Evolutionary conservation across 306 rosid species (phyloP).

Genomic region (Fragaria vesca): DNA sequence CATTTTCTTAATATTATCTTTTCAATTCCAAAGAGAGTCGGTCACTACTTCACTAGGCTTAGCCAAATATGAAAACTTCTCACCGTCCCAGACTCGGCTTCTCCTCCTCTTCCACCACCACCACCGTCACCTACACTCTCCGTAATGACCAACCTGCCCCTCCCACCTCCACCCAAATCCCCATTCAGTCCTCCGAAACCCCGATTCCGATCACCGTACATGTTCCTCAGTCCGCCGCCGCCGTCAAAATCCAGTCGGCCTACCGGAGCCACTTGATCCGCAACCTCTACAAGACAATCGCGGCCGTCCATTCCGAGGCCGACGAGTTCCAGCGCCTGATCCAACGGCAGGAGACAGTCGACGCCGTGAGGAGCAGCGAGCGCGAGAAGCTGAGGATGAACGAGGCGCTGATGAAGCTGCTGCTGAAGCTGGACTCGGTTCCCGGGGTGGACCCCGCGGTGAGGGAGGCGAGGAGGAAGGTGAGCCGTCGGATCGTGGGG

Average conservation of each 20-base stretch:
- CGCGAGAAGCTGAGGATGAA: slow-evolving; percentile 69
- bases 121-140: slow-evolving; percentile 48
- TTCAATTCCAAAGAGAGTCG: background rate
- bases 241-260: slow-evolving; percentile 64
- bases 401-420: slow-evolving; percentile 73
- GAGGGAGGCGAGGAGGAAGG: slow-evolving; percentile 78
- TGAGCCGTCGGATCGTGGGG: slow-evolving; percentile 84
- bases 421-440: slow-evolving; percentile 76
- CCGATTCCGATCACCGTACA: slow-evolving; percentile 30
- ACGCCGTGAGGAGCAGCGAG: slow-evolving; percentile 63
- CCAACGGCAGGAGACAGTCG: slow-evolving; percentile 95
- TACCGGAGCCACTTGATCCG: slow-evolving; percentile 77
- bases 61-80: slow-evolving; percentile 32
- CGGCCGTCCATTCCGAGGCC: slow-evolving; percentile 59
- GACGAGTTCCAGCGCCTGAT: slow-evolving; percentile 52
- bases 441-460: slow-evolving; percentile 80
- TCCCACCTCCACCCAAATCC: slow-evolving; percentile 37
- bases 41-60: too few relatives aligned
- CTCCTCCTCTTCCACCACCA: slow-evolving; percentile 36
- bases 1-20: background rate
- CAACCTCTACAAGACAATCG: slow-evolving; percentile 48
- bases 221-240: slow-evolving; percentile 36
- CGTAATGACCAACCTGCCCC: slow-evolving; percentile 56
- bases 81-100: slow-evolving; percentile 22
- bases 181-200: slow-evolving; percentile 30